Percentiles rank a stretch among this genome's conserved stretches.
These are phyloP conservation scores for Cephaloascus albidus DNA, from an alignment of 805 yeast genomes.

Conservation along the genomic window DNA sequence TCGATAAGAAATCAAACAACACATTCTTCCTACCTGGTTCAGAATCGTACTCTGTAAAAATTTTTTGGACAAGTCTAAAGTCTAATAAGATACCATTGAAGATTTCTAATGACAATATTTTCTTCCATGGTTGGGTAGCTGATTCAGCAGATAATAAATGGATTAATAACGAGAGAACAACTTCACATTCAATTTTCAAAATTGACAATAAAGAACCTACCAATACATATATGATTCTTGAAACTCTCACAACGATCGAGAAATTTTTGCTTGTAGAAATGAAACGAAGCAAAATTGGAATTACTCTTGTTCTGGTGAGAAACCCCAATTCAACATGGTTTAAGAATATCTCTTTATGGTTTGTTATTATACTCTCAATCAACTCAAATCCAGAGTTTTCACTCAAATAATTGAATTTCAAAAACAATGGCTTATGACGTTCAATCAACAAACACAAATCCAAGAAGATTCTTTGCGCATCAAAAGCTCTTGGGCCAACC, in stretches of 20 bases:
- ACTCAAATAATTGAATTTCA: slow-evolving; percentile 43
- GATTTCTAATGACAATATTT: slow-evolving; percentile 64
- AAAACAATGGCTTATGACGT: slow-evolving; percentile 42
- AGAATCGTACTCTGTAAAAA: slow-evolving; percentile 58
- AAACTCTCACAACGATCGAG: slow-evolving; percentile 63
- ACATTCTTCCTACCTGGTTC: slow-evolving; percentile 49
- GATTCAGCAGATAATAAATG: slow-evolving; percentile 58
- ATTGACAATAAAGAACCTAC: slow-evolving; percentile 47
- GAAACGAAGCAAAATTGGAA: slow-evolving; percentile 67
- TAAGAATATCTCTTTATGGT: slow-evolving; percentile 48
- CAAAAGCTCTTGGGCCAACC: slow-evolving; percentile 49
- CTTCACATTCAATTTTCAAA: slow-evolving; percentile 72
- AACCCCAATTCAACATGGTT: slow-evolving; percentile 56
- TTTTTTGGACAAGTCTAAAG: slow-evolving; percentile 34
- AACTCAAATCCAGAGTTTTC: slow-evolving; percentile 73
- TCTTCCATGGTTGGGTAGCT: slow-evolving; percentile 60
- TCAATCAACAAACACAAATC: slow-evolving; percentile 69
- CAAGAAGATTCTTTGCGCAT: slow-evolving; percentile 58
- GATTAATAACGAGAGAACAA: slow-evolving; percentile 64
- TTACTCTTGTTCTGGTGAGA: slow-evolving; percentile 55
- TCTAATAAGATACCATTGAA: slow-evolving; percentile 54
- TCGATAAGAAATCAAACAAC: slow-evolving; percentile 40
- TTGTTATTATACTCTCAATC: slow-evolving; percentile 66
- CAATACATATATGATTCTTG: slow-evolving; percentile 59
- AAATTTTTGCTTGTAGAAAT: slow-evolving; percentile 53